phyloP scores from a whole-genome alignment of 495 filamentous ascomycete genomes.

The Penicillium coprophilum region DNA sequence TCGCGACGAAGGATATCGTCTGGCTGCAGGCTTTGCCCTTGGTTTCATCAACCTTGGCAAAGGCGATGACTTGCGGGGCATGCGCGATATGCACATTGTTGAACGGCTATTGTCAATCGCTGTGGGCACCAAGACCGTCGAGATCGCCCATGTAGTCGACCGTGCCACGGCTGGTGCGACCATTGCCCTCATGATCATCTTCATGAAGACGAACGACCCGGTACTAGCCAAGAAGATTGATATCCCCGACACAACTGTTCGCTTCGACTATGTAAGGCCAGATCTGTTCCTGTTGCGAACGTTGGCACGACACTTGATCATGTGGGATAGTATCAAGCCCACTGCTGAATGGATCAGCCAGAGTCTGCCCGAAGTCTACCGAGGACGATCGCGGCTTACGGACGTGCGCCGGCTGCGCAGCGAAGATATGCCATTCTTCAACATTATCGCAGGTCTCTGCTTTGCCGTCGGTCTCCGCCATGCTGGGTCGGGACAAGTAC shows the following conservation, averaged over 20 bases:
- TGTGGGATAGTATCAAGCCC: constrained; percentile 82
- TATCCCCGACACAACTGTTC: constrained; percentile 80
- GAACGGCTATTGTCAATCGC: constrained; percentile 84
- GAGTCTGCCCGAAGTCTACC: constrained; percentile 70
- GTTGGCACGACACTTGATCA: constrained; percentile 85
- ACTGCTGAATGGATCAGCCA: constrained; percentile 69
- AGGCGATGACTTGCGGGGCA: constrained; percentile 80
- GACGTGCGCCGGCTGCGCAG: constrained; percentile 59
- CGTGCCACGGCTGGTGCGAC: constrained; percentile 88
- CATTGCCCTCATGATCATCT: constrained; percentile 88
- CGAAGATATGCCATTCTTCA: constrained; percentile 86
- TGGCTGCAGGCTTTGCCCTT: constrained; percentile 90
- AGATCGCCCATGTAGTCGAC: constrained; percentile 87
- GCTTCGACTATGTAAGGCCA: constrained; percentile 93
- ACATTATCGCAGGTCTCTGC: constrained; percentile 86
- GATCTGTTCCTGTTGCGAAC: constrained; percentile 91
- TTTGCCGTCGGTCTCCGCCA: constrained; percentile 81
- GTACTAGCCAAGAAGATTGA: constrained; percentile 90
- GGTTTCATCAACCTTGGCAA: constrained; percentile 94
- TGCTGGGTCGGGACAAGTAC: constrained; percentile 73
- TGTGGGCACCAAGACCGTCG: constrained; percentile 81
- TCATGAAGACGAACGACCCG: constrained; percentile 93
- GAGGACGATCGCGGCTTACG: constrained; percentile 51
- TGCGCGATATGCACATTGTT: constrained; percentile 91
- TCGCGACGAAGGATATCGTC: constrained; percentile 89